Evolutionary conservation across 768 basidiomycete species (phyloP), one percentile per base, ranked within the genome.

Genomic region (Trametes cingulata): DNA sequence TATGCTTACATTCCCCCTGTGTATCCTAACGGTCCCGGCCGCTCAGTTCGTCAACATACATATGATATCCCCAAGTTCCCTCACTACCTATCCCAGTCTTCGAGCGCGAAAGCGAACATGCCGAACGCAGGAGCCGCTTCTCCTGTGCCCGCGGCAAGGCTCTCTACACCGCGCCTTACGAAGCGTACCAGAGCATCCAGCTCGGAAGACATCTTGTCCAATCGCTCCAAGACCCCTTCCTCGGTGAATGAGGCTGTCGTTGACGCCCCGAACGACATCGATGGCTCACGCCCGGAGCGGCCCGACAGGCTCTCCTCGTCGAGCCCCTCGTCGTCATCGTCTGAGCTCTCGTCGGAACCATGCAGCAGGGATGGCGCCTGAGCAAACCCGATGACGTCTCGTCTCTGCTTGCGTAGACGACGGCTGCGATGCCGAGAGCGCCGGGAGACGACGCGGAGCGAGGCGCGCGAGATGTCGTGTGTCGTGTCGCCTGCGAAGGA

Each of bases 131-230:
- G 71, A 13, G 86, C 83, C 25, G 79, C 82, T 52, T 86, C 85
- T 17, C 79, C 78, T n/a, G 76, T 71, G 0, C 86, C 85, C 40
- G 82, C 82, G 13, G 86, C 86, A 22, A 91, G 74, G 65, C 77
- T 84, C 69, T 93, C 91, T 7, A 86, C 83, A 0, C 87, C 87
- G 27, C 88, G 75, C 43, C 87, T 73, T 6, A 92, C 68, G 69
- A 89, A 89, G 37, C 85, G 75, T 22, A 92, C 86, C 35, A 91
- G 73, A 22, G 84, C 83, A 68, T 91, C 88, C 48, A 92, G 73
- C 68, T 92, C 90, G 2, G 71, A 72, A 10, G 85, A 82, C 80
- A 91, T 80, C 71, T 80, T 86, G 57, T 88, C 85, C 56, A 90
- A 69, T 25, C 77, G 76, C 20, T 71, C 72, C 52, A 78, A 73